Evolutionary conservation across 78 protist genomes (phyloP), one percentile per base, ranked within the genome.

Genomic region (Dictyostelium brefeldianum): DNA sequence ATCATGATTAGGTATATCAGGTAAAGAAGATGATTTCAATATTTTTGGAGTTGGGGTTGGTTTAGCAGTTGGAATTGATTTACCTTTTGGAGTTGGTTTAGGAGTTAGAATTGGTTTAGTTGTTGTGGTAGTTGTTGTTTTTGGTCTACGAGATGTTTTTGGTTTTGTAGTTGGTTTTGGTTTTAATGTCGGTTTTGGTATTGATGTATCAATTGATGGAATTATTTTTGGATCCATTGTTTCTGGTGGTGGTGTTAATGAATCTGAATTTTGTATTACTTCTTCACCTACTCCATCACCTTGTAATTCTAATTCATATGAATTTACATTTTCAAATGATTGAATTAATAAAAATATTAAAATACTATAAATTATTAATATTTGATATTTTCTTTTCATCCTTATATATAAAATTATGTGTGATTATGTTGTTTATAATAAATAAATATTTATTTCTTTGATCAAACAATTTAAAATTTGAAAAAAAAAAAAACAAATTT

Each of bases 191-290:
- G 75, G 48, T 17, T 67, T 67, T 31, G 75, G 75, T 41, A 15
- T 22, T 10, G 48, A 31, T 0, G 75, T 67, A 31, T 67, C 75
- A 67, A 67, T 31, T 2, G 41, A 4, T 15, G 75, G 75, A 29
- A 67, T 31, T 27, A 67, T 67, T 31, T 67, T 67, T 67, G 75
- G 75, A 15, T 31, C 75, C 43, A 31, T 31, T 67, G 75, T 67
- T 31, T 67, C 75, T 27, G 75, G 75, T 67, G 75, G 75, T 31
- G 75, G 75, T 31, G 75, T n/a, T 15, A 31, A 9, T 31, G 48
- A 67, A 31, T 67, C 75, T 31, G 75, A 67, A 31, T 67, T 47
- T 67, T 67, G 48, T 31, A 29, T 48, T 14, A 67, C 36, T 11
- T 67, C 75, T 17, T 67, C 75, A 25, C 75, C 75, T 27, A 31